These are phyloP conservation scores for Rhizopus sp. DNA, from an alignment of 371 early-diverging fungal genomes.

Conservation along the genomic window DNA sequence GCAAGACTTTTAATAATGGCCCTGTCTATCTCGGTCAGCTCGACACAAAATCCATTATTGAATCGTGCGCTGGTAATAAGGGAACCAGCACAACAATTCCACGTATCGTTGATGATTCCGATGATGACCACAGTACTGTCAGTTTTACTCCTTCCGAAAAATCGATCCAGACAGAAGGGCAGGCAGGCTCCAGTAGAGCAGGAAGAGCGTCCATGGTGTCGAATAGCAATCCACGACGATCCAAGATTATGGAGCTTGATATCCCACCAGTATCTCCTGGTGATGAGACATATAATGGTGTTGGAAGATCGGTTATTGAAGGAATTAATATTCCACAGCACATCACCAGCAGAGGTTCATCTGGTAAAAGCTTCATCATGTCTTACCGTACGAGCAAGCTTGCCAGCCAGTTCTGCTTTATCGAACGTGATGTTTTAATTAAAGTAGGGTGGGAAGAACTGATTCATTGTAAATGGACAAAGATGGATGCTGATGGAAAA, in stretches of 20 bases:
- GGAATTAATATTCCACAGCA: not conserved
- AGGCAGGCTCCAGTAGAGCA: slow-evolving; percentile 16
- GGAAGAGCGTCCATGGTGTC: slow-evolving; percentile 8
- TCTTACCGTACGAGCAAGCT: slow-evolving; percentile 53
- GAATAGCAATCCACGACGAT: not conserved
- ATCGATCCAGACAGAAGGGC: slow-evolving; percentile 25
- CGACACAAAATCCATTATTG: slow-evolving; percentile 13
- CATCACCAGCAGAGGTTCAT: not conserved
- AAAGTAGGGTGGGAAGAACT: slow-evolving; percentile 68
- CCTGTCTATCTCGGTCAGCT: slow-evolving; percentile 28
- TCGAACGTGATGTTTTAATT: slow-evolving; percentile 61
- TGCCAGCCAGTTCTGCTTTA: slow-evolving; percentile 64
- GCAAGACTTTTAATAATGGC: slow-evolving; percentile 11
- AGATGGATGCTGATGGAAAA: slow-evolving; percentile 33
- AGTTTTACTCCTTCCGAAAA: slow-evolving; percentile 20
- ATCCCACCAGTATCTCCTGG: slow-evolving; percentile 5
- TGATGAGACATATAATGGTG: no score
- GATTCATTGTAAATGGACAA: slow-evolving; percentile 62
- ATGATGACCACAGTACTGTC: slow-evolving; percentile 17
- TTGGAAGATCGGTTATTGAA: no score
- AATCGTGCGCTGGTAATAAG: not conserved
- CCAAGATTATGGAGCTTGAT: slow-evolving; percentile 18
- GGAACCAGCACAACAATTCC: slow-evolving; percentile 1
- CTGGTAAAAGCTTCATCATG: slow-evolving; percentile 50
- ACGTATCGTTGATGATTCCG: slow-evolving; percentile 15